Evolutionary conservation across 495 filamentous ascomycete genomes (phyloP).

Genomic region (Bathelium albidoporum): DNA sequence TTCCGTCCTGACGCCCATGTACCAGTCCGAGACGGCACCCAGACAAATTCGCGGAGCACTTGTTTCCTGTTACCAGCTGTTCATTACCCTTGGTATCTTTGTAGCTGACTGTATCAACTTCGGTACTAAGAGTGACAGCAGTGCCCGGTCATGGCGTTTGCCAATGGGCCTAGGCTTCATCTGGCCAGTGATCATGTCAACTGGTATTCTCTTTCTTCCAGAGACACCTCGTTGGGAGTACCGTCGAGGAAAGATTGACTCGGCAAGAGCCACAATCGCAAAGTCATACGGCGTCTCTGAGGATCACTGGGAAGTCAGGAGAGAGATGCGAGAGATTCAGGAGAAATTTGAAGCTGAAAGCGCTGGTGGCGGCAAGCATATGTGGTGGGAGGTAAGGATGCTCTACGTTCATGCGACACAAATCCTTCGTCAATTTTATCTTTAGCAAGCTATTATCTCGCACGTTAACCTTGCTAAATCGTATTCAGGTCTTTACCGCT

Average conservation of each 20-base stretch:
- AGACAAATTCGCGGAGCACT: constrained; percentile 26
- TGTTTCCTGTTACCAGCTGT: constrained; percentile 62
- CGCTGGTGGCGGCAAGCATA: constrained; percentile 28
- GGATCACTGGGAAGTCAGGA: constrained; percentile 51
- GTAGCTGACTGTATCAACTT: constrained; percentile 73
- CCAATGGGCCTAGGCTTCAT: constrained; percentile 71
- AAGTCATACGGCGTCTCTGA: constrained; percentile 58
- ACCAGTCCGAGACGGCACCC: constrained; percentile 26
- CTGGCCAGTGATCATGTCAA: constrained; percentile 62
- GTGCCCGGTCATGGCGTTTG: constrained; percentile 62
- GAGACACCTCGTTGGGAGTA: constrained; percentile 32
- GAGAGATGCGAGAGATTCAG: constrained; percentile 54
- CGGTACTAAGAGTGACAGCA: constrained; percentile 49
- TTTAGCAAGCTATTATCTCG: too few species aligned
- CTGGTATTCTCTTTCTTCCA: constrained; percentile 37
- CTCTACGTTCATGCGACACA: neutral
- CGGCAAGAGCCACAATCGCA: constrained; percentile 58
- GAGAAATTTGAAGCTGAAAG: constrained; percentile 39
- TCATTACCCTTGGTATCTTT: constrained; percentile 81
- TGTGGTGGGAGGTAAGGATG: constrained; percentile 15
- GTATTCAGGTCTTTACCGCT: constrained; percentile 11
- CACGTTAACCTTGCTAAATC: neutral
- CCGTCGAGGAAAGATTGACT: constrained; percentile 25
- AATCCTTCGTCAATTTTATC: too few species aligned
- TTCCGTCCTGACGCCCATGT: constrained; percentile 26